Evolutionary conservation across 164 flowering plant genomes (phyloP), one percentile per base, ranked within the genome.

Genomic region (Nymphaea thermarum): DNA sequence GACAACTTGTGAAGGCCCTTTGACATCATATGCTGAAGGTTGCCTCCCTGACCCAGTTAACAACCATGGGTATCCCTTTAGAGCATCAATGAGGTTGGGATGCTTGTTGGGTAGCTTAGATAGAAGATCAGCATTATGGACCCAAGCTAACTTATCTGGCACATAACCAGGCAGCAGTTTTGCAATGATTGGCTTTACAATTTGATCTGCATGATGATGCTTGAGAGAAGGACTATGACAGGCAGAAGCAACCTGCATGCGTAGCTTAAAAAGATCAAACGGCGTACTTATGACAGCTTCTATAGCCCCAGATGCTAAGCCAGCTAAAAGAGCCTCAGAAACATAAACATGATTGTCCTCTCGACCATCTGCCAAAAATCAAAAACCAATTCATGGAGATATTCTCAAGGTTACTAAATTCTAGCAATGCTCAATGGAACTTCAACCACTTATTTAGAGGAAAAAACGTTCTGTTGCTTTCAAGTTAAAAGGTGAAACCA

Each of bases 1-100:
- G 61, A 87, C 64, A 43, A 94, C 71, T 41, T 84, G 82, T 42
- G 64, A 66, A 62, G 80, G 83, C 64, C 77, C 83, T 73, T 73
- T 81, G 63, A 94, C 91, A 73, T 82, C 78, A 71, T 66, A 76
- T 25, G 84, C 87, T 65, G 85, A 62, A 63, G 98, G 99, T 36
- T 88, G 86, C 68, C 71, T 86, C 67, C 98, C 97, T 51, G 99
- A 85, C 7, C 98, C 99, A 67, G 96, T 86, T 84, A 94, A 84
- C 90, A 84, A 86, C 99, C 99, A 94, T 45, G 97, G 98, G 64
- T 84, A 88, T 66, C 82, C 86, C 81, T 81, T 81, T 57, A 94
- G 75, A 43, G 94, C 86, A 71, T 79, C 80, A 44, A 53, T 71
- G 74, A 91, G 60, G 72, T 88, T 77, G 2, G 86, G 74, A 76